Base-by-base conservation (phyloP, 345 rosid genomes). In the Sisymbrium altissimum region DNA sequence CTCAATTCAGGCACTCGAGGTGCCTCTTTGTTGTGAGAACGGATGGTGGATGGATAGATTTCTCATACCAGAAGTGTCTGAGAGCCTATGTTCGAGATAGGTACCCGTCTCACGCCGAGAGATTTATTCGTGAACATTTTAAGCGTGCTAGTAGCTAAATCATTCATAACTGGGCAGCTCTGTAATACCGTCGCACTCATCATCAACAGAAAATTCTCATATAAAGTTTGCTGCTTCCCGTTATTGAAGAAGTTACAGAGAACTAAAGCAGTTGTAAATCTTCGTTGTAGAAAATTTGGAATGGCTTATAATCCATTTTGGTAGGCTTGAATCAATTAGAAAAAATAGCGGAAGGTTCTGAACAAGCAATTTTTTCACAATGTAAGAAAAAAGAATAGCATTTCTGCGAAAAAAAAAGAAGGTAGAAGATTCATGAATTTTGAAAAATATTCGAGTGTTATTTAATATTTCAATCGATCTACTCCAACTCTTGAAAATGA, bases 31-130 rank as follows among this genome's bases (percentile, higher is more conserved):
- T 91, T n/a, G 89, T 94, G 63, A 89, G 98, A 81, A 87, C 88
- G 2, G 95, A 94, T 76, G 97, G 97, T 77, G 88, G 78, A 59
- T 94, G 96, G 93, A 94, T 94, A 71, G 97, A 94, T 80, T 91
- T 94, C 82, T 94, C 98, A 0, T 94, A 94, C 82, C 95, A 86
- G 77, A 94, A 94, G 75, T 89, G 98, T 79, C 82, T 94, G 71
- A 87, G 88, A 69, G 90, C 86, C 5, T 94, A 94, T 63, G 78
- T 89, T 64, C 87, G 85, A 83, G 72, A 73, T 17, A 88, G 79
- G 84, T 91, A 91, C 67, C 95, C 95, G 25, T 59, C 84, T 19
- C 72, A 88, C 62, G 93, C 93, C 0, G 95, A 94, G 79, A 87
- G 89, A 66, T 94, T 89, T 81, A 91, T 88, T 60, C 81, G 83